Evolutionary conservation across 2,329 filamentous ascomycete species (phyloP).

Genomic region (Aspergillus intermedius): DNA sequence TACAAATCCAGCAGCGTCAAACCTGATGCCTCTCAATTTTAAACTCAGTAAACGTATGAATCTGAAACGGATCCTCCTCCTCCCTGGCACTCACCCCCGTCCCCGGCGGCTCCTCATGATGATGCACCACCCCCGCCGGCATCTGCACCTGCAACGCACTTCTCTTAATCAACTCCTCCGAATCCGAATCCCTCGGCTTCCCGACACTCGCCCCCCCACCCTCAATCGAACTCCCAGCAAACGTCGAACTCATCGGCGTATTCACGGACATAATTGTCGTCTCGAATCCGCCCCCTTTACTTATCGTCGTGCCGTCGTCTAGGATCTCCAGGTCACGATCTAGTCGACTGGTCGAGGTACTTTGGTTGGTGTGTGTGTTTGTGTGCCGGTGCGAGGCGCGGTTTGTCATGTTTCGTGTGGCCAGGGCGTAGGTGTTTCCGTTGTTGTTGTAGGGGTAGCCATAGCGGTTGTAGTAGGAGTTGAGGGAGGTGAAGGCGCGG

Average conservation of each 20-base stretch:
- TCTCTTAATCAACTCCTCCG: background rate
- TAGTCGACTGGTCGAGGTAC: background rate
- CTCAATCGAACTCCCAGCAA: no score
- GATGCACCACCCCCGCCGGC: background rate
- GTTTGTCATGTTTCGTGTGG: background rate
- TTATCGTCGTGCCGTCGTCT: background rate
- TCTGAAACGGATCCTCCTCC: conserved; percentile 1
- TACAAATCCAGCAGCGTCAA: background rate
- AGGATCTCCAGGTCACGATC: background rate
- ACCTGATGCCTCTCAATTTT: conserved; percentile 9
- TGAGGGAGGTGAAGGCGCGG: conserved; percentile 13
- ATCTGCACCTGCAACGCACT: conserved; percentile 4
- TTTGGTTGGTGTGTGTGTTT: background rate
- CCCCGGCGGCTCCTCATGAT: background rate
- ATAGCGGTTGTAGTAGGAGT: conserved; percentile 9
- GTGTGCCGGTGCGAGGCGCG: background rate
- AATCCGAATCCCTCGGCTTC: background rate
- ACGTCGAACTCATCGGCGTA: background rate
- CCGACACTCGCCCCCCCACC: background rate
- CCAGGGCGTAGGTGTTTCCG: background rate
- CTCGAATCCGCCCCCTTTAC: background rate
- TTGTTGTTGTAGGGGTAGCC: background rate
- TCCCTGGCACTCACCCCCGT: background rate
- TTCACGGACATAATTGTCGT: conserved; percentile 4
- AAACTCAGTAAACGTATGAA: conserved; percentile 11